A percentile compares a stretch with the other conserved stretches of the same genome.
Conservation (phyloP, 345 rosid species). For the Anastatica hierochuntica region DNA sequence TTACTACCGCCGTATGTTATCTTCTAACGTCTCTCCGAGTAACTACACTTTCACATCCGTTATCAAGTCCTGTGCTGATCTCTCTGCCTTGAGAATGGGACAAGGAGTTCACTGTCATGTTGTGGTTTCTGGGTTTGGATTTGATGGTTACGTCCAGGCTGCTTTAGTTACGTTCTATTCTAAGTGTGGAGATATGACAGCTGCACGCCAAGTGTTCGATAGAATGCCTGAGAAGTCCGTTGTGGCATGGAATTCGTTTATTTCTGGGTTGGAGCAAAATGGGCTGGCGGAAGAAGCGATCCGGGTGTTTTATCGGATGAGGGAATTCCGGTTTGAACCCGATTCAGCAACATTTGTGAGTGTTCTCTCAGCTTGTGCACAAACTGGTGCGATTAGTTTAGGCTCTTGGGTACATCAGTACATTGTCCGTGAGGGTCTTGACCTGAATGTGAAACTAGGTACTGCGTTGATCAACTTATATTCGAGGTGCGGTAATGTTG, state of each 20-base stretch:
- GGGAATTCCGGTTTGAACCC: constrained; percentile 35
- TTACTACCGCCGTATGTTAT: constrained; percentile 50
- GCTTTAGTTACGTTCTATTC: constrained; percentile 51
- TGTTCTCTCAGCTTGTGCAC: constrained; percentile 71
- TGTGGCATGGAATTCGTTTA: constrained; percentile 79
- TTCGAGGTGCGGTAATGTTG: constrained; percentile 61
- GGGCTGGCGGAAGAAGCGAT: constrained; percentile 55
- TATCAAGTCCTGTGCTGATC: constrained; percentile 57
- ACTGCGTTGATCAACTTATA: constrained; percentile 79
- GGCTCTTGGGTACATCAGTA: constrained; percentile 66
- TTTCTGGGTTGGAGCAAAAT: constrained; percentile 76
- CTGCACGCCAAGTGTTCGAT: constrained; percentile 63
- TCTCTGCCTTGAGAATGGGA: constrained; percentile 40
- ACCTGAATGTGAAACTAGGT: constrained; percentile 58
- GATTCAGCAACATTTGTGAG: constrained; percentile 61
- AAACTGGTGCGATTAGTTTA: constrained; percentile 44
- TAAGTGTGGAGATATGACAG: constrained; percentile 31
- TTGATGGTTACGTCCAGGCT: constrained; percentile 55
- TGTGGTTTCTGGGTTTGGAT: constrained; percentile 43
- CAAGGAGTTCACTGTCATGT: constrained; percentile 50
- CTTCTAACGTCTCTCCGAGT: constrained; percentile 33
- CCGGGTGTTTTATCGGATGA: constrained; percentile 46
- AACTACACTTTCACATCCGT: constrained; percentile 70
- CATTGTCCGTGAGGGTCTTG: constrained; percentile 22
- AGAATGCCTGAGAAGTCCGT: constrained; percentile 45